Conservation (phyloP, 352 stramenopile species). For the Salisapilia sapeloensis region DNA sequence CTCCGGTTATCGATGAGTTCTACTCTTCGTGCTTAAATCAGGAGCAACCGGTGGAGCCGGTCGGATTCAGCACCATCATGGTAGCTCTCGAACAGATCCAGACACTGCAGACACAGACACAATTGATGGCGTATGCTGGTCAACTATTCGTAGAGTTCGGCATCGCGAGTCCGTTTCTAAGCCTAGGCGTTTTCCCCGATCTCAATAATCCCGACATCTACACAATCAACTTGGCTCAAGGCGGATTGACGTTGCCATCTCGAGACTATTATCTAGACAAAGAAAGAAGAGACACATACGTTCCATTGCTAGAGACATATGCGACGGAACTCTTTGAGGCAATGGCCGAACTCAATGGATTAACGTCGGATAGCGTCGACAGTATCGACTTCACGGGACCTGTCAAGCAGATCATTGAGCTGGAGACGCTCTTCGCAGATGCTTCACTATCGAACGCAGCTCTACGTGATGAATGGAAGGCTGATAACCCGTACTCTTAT, state of each 20-base stretch:
- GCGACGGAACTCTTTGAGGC: slow-evolving; percentile 23
- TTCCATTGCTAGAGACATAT: slow-evolving; percentile 24
- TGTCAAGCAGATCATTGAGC: slow-evolving; percentile 24
- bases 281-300: slow-evolving; percentile 16
- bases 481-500: slow-evolving; percentile 76
- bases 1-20: slow-evolving; percentile 35
- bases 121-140: slow-evolving; percentile 20
- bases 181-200: slow-evolving; percentile 19
- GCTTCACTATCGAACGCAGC: slow-evolving; percentile 78
- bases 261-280: slow-evolving; percentile 38
- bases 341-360: slow-evolving; percentile 11
- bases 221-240: slow-evolving; percentile 28
- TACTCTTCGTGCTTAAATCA: slow-evolving; percentile 33
- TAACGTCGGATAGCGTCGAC: slow-evolving; percentile 1
- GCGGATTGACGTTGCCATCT: slow-evolving; percentile 42
- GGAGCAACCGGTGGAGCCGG: slow-evolving; percentile 17
- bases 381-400: background rate
- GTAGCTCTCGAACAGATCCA: slow-evolving; percentile 22
- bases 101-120: slow-evolving; percentile 12
- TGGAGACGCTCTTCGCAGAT: slow-evolving; percentile 67
- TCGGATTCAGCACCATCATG: too few species aligned
- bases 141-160: slow-evolving; percentile 21
- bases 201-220: slow-evolving; percentile 21
- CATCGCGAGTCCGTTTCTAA: slow-evolving; percentile 28
- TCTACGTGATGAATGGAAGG: slow-evolving; percentile 66